Base-by-base conservation (phyloP, 179 eudicot genomes). In the Beta lomatogona region DNA sequence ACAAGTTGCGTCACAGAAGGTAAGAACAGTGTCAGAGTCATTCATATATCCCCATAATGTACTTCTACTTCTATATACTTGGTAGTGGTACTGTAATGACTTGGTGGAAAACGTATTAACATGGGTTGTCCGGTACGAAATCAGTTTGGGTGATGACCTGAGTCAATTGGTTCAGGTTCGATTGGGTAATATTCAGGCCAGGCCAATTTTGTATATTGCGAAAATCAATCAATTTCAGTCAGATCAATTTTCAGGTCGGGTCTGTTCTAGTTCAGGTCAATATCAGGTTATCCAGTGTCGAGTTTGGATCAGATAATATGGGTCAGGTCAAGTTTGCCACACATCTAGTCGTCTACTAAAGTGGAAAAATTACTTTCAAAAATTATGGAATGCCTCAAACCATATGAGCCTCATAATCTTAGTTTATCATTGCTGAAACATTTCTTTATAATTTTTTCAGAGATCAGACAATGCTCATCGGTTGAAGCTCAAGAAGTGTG, bases 1-100 rank as follows among this genome's bases (percentile, higher is more conserved):
- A 88, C 86, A 75, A 88, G 90, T 73, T 82, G 83, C 82, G 83
- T 84, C 70, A 83, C 91, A 73, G 91, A 89, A 90, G 95, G 96
- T 96, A 85, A 85, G 70, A 19, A 50, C 66, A 57, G 4, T 54
- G 8, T 69, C 78, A 80, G 25, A 57, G 61, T 41, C 25, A n/a
- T 45, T 25, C 53, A 31, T 64, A 41, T 18, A 16, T 72, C 60
- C 54, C 81, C 75, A 4, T 52, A 6, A 48, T 48, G 52, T 48
- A 36, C 15, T 31, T 41, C n/a, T 11, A 2, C 45, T 13, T 21
- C 2, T 12, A 71, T 36, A 5, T 46, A 22, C 71, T 25, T 31
- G 48, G 41, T 36, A 36, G 41, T 53, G 76, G 13, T 52, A 52
- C 45, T 73, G 1, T 48, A 48, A 48, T 1, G 52, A 48, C 7